Evolutionary conservation across 202 grass and related monocot species (phyloP).

Genomic region (Alloteropsis angusta): DNA sequence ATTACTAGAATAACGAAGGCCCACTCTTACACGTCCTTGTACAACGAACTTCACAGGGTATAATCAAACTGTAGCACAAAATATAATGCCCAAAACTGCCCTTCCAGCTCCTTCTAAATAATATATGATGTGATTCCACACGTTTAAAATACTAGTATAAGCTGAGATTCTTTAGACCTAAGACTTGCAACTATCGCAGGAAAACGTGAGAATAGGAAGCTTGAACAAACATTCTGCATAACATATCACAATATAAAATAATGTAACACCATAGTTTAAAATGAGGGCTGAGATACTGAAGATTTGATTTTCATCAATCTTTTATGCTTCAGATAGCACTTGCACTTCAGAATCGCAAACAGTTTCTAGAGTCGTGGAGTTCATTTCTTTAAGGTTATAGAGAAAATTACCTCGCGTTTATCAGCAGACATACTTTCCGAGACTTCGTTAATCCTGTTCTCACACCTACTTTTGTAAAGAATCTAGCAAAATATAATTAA

Average conservation of each 20-base stretch:
- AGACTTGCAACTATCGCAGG: background rate
- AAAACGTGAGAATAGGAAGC: background rate
- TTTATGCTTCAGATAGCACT: background rate
- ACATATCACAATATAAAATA: background rate
- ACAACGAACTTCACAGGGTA: background rate
- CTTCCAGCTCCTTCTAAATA: constrained; percentile 13
- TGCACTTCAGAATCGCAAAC: constrained; percentile 2
- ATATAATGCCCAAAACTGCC: background rate
- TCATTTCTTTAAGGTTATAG: constrained; percentile 25
- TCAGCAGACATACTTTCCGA: constrained; percentile 75
- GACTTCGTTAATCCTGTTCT: constrained; percentile 94
- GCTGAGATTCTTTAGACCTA: background rate
- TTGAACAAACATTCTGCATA: background rate
- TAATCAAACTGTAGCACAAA: constrained; percentile 1
- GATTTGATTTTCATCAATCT: background rate
- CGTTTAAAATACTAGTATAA: background rate
- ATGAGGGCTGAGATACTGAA: background rate
- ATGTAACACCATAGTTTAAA: background rate
- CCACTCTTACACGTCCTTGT: constrained; percentile 1
- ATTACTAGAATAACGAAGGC: background rate
- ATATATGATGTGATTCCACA: background rate
- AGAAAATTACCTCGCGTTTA: constrained; percentile 80
- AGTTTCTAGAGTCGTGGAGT: background rate
- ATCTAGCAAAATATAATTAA: constrained; percentile 45
- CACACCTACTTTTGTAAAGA: constrained; percentile 99